These are phyloP conservation scores for Coriaria nepalensis DNA, from an alignment of 306 rosid genomes.

Conservation along the genomic window DNA sequence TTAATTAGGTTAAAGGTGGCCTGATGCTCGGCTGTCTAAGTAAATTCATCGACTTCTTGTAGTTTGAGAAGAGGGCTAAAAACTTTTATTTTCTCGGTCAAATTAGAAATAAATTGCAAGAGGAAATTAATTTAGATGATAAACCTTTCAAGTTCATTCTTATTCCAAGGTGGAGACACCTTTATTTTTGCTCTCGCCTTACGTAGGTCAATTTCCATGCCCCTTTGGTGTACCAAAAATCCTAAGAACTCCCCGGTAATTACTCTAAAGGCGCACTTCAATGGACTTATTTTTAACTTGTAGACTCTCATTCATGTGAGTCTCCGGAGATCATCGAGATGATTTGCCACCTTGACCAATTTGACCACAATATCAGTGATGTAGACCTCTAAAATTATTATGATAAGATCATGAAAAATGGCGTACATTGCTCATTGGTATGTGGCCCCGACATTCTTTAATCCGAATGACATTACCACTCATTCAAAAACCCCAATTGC, in stretches of 20 bases:
- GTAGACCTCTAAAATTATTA: too few relatives aligned
- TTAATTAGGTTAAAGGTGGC: too few relatives aligned
- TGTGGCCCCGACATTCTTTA: background rate
- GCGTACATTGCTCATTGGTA: background rate
- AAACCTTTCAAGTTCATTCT: background rate
- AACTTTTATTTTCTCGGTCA: too few relatives aligned
- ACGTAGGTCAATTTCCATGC: background rate
- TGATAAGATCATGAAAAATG: background rate
- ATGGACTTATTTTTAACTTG: too few relatives aligned
- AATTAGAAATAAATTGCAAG: too few relatives aligned
- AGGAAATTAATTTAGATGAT: too few relatives aligned
- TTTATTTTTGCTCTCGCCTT: background rate
- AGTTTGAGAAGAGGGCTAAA: too few relatives aligned
- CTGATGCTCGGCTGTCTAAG: too few relatives aligned
- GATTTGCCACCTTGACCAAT: background rate
- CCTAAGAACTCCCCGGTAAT: too few relatives aligned
- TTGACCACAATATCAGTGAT: background rate
- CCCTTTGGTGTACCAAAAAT: background rate
- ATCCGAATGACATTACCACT: background rate
- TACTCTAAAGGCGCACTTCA: too few relatives aligned
- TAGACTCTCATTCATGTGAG: background rate
- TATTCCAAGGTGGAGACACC: background rate
- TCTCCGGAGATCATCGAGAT: background rate
- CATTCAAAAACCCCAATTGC: background rate
- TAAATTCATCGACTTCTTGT: too few relatives aligned